Percentiles rank a stretch among this genome's conserved stretches.
Conservation (phyloP, 768 basidiomycete species). For the Boletus rubroflammeus region DNA sequence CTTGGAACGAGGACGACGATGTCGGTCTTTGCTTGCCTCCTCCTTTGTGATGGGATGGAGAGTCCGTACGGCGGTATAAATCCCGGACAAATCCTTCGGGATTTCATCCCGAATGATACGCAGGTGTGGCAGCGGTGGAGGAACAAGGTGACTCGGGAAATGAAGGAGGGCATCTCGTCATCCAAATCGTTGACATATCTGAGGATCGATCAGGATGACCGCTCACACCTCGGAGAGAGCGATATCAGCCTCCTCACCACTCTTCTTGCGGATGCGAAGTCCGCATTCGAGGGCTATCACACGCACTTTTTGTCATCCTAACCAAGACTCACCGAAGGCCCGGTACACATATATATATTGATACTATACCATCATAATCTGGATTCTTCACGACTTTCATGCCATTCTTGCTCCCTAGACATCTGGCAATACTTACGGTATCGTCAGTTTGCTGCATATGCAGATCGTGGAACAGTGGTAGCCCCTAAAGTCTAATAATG, state of each 20-base stretch:
- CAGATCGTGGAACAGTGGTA: neutral
- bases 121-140: conserved; percentile 26
- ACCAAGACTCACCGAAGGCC: neutral
- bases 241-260: conserved; percentile 14
- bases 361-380: neutral
- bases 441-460: too few species aligned
- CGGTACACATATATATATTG: neutral
- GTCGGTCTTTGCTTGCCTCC: conserved; percentile 24
- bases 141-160: conserved; percentile 18
- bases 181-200: neutral
- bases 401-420: neutral
- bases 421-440: neutral
- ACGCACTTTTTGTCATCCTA: neutral
- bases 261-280: conserved; percentile 16
- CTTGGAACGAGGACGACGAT: conserved; percentile 22
- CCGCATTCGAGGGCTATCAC: conserved; percentile 20
- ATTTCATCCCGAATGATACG: conserved; percentile 24
- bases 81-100: conserved; percentile 15
- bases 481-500: neutral
- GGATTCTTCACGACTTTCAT: neutral
- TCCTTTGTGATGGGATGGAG: conserved; percentile 24
- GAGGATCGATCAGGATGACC: conserved; percentile 10
- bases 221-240: neutral
- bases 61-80: conserved; percentile 8
- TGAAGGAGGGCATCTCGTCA: conserved; percentile 3